These are phyloP conservation scores for Macroventuria anomochaeta DNA, from an alignment of 2,329 filamentous ascomycete genomes.

Conservation along the genomic window DNA sequence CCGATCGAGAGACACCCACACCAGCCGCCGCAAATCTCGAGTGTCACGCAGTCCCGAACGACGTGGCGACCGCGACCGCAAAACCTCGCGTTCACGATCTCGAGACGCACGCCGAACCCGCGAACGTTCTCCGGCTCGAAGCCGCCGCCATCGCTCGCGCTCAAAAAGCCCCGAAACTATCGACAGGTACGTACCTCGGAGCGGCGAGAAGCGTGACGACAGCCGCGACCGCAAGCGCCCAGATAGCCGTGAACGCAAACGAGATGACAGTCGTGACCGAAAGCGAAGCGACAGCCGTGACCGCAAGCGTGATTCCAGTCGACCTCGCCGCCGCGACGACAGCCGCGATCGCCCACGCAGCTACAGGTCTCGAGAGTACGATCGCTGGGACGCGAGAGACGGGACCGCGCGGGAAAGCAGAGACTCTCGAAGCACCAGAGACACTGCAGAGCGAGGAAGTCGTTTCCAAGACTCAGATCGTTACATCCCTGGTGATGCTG, in stretches of 20 bases:
- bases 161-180: constrained; percentile 48
- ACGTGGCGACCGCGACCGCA: constrained; percentile 19
- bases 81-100: constrained; percentile 34
- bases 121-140: constrained; percentile 28
- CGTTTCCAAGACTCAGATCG: constrained; percentile 41
- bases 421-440: constrained; percentile 1
- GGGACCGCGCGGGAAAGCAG: constrained; percentile 2
- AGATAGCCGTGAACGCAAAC: constrained; percentile 1
- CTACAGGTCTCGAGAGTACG: constrained; percentile 53
- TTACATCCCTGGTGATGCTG: constrained; percentile 33
- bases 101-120: constrained; percentile 27
- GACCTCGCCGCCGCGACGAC: constrained; percentile 39
- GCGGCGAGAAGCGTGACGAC: constrained; percentile 26
- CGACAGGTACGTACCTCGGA: constrained; percentile 47
- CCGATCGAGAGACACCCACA: constrained; percentile 40
- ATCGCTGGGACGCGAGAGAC: constrained; percentile 40
- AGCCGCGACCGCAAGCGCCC: constrained; percentile 19
- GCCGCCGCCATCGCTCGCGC: constrained; percentile 20
- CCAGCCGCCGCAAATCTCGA: constrained; percentile 39
- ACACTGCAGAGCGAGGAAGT: constrained; percentile 23
- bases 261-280: constrained; percentile 34
- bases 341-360: constrained; percentile 48
- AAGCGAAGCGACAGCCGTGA: constrained; percentile 27
- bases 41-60: constrained; percentile 35
- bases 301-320: constrained; percentile 32